Evolutionary conservation across 768 basidiomycete genomes (phyloP).

Genomic region (Boletus huronensis): DNA sequence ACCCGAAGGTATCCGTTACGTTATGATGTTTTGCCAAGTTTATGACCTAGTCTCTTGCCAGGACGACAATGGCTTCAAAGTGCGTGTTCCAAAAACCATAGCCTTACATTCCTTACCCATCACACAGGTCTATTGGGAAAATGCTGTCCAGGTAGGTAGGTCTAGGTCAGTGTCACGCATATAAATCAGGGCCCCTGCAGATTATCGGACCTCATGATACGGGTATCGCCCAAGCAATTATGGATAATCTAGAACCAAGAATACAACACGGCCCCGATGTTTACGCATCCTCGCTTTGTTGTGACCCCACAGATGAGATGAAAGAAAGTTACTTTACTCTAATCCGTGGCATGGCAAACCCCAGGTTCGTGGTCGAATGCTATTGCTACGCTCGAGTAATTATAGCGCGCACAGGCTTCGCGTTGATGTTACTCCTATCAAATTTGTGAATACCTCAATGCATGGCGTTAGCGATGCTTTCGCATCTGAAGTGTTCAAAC

Average conservation of each 20-base stretch:
- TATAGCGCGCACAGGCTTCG: conserved; percentile 10
- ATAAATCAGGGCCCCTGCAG: conserved; percentile 34
- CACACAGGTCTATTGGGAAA: conserved; percentile 82
- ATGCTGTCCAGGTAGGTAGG: conserved; percentile 66
- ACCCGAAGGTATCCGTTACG: conserved; percentile 64
- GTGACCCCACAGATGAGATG: conserved; percentile 60
- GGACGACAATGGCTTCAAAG: conserved; percentile 91
- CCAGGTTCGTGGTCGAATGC: conserved; percentile 12
- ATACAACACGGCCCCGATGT: conserved; percentile 40
- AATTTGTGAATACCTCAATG: conserved; percentile 87
- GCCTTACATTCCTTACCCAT: not conserved
- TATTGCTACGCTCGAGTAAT: not conserved
- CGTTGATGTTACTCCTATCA: conserved; percentile 28
- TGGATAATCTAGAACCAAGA: conserved; percentile 53
- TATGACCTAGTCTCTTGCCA: conserved; percentile 25
- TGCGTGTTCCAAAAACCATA: conserved; percentile 18
- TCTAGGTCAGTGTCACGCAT: not conserved
- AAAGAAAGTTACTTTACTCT: conserved; percentile 53
- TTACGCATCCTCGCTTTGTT: conserved; percentile 41
- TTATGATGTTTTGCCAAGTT: not conserved
- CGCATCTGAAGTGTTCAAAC: conserved; percentile 51
- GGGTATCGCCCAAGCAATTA: conserved; percentile 69
- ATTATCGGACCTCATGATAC: conserved; percentile 83
- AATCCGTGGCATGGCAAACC: conserved; percentile 21
- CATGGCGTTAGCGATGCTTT: conserved; percentile 82